Base-by-base conservation (phyloP, 257 asterid species). In the Ajuga chamaepitys region DNA sequence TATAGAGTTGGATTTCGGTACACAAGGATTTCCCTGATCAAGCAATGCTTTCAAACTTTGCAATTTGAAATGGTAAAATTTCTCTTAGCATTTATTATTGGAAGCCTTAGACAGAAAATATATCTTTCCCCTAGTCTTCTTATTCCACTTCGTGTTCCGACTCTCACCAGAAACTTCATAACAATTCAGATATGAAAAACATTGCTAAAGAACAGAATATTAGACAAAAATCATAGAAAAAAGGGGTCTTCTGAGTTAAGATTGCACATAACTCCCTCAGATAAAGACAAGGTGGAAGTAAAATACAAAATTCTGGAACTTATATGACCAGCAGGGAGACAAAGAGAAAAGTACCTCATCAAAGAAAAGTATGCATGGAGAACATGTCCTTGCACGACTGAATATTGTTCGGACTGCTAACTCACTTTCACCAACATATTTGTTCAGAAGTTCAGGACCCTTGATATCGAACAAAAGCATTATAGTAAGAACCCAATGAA, bases 391-490 rank as follows among this genome's bases (percentile, higher is more conserved):
- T 20, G 99, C 99, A 75, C 99, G 96, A 54, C 78, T 80, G 77
- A 93, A 93, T 60, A 82, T 60, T 64, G 84, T 93, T 58, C 99
- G 78, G 35, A 93, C 87, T 3, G 89, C 86, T 78, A 80, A 66
- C 81, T 93, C 99, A 81, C 95, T 86, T 83, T 87, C 99, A 77
- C 99, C 99, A 47, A 93, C 97, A 70, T 89, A 89, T 70, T 93
- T 93, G 64, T 68, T 87, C 70, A 93, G 80, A 72, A 89, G 87
- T 68, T 87, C 96, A 21, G 97, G 99, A 28, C 99, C 99, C 99
- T 92, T 61, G 26, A 65, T 21, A 70, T 25, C 74, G 22, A 72
- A 62, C 35, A 70, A 32, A 34, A 45, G 52, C 25, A 75, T 17
- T 40, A 53, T 14, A 7, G 32, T 64, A 63, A 71, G 20, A 50